Evolutionary conservation across 2,329 filamentous ascomycete genomes (phyloP).

Genomic region (Pestalotiopsis fici): DNA sequence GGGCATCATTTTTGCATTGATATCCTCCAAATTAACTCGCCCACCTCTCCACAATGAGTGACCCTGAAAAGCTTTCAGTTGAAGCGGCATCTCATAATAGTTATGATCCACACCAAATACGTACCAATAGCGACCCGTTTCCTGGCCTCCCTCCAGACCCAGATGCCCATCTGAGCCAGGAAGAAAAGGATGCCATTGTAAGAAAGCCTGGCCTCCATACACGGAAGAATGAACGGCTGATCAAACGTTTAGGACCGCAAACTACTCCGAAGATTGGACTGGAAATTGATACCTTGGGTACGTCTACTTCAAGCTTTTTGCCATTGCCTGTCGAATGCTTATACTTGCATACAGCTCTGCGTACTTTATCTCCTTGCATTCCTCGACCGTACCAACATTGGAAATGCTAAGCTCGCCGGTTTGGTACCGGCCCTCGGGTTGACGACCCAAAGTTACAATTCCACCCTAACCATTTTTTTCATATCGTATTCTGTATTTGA

Average conservation of each 20-base stretch:
- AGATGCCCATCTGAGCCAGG: constrained; percentile 56
- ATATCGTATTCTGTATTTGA: constrained; percentile 82
- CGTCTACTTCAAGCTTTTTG: constrained; percentile 6
- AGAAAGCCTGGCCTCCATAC: constrained; percentile 16
- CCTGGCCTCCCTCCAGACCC: constrained; percentile 44
- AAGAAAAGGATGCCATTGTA: constrained; percentile 57
- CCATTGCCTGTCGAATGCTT: neutral
- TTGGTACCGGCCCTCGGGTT: constrained; percentile 60
- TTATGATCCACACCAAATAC: neutral
- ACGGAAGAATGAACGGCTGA: constrained; percentile 6
- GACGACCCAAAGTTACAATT: constrained; percentile 68
- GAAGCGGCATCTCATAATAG: constrained; percentile 22
- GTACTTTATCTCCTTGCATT: constrained; percentile 76
- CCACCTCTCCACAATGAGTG: constrained; percentile 21
- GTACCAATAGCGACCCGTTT: neutral
- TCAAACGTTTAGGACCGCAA: constrained; percentile 27
- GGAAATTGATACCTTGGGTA: constrained; percentile 36
- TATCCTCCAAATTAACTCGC: neutral
- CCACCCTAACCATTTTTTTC: constrained; percentile 81
- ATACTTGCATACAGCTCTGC: constrained; percentile 49
- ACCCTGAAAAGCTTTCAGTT: constrained; percentile 26
- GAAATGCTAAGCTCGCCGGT: constrained; percentile 64
- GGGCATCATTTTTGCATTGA: neutral
- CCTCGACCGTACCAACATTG: constrained; percentile 74
- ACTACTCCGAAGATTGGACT: constrained; percentile 32